Evolutionary conservation across 306 rosid species (phyloP).

Genomic region (Astragalus glycyphyllos): DNA sequence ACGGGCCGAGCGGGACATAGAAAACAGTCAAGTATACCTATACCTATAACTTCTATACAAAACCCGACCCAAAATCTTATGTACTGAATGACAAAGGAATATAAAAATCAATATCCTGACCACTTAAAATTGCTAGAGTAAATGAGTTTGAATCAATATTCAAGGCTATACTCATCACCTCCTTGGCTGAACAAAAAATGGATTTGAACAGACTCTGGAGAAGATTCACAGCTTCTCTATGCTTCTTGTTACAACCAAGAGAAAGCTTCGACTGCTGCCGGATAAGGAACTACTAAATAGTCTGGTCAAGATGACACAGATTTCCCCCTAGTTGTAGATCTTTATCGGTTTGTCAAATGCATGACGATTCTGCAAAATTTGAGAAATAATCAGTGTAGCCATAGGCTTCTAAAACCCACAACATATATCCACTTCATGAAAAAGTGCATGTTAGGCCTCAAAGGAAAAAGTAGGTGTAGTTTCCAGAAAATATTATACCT

Average conservation of each 20-base stretch:
- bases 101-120: constrained; percentile 24
- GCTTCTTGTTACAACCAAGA: not conserved
- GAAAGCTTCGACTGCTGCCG: constrained; percentile 23
- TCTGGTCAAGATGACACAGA: not conserved
- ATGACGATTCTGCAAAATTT: constrained; percentile 75
- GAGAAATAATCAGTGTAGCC: constrained; percentile 22
- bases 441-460: not conserved
- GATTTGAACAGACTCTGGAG: constrained; percentile 13
- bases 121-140: constrained; percentile 14
- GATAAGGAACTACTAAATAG: constrained; percentile 4
- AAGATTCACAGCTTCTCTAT: constrained; percentile 23
- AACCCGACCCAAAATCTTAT: constrained; percentile 46
- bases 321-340: constrained; percentile 62
- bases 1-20: constrained; percentile 26
- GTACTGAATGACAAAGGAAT: constrained; percentile 37
- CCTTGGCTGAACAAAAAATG: constrained; percentile 33
- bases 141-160: constrained; percentile 24
- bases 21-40: constrained; percentile 33
- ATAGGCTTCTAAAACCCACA: not conserved
- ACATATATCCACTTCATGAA: not conserved
- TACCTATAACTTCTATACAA: constrained; percentile 43
- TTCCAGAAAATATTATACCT: constrained; percentile 52
- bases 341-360: constrained; percentile 74
- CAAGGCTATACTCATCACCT: constrained; percentile 21
- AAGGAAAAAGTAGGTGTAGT: not conserved